These are phyloP conservation scores for Rhizomucor pusillus DNA, from an alignment of 371 early-diverging fungal genomes.

Conservation along the genomic window DNA sequence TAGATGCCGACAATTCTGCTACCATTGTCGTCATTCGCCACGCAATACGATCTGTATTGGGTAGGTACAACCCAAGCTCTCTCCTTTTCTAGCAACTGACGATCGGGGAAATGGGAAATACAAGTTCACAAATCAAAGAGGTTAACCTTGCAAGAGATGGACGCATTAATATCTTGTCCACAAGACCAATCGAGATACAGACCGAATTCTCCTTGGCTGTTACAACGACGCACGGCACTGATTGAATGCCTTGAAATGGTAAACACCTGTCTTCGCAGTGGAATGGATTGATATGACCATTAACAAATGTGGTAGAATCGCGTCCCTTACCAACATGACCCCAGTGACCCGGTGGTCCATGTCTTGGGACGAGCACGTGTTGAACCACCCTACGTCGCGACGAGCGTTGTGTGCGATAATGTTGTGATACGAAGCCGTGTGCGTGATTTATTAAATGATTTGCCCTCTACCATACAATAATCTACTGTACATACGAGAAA, in stretches of 20 bases:
- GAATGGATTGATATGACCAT: slow-evolving; percentile 3
- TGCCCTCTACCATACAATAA: not conserved
- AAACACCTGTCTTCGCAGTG: slow-evolving; percentile 2
- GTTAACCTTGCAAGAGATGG: slow-evolving; percentile 4
- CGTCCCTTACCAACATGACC: slow-evolving; percentile 40
- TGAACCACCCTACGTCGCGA: slow-evolving; percentile 51
- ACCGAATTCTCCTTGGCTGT: slow-evolving; percentile 6
- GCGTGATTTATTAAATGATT: slow-evolving; percentile 42
- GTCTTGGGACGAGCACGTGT: slow-evolving; percentile 57
- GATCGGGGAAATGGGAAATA: not conserved
- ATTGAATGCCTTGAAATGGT: slow-evolving; percentile 20
- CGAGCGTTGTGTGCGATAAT: slow-evolving; percentile 49
- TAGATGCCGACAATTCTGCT: slow-evolving; percentile 6
- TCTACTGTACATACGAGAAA: too few relatives aligned
- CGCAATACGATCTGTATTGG: slow-evolving; percentile 7
- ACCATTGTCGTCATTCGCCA: slow-evolving; percentile 24
- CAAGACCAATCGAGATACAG: not conserved
- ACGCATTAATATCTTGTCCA: not conserved
- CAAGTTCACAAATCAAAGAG: slow-evolving; percentile 3
- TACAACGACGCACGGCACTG: slow-evolving; percentile 7
- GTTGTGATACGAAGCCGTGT: slow-evolving; percentile 51
- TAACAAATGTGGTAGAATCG: slow-evolving; percentile 31
- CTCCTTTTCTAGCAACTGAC: not conserved
- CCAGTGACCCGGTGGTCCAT: slow-evolving; percentile 45
- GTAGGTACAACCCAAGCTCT: slow-evolving; percentile 4